Base-by-base conservation (phyloP, 768 basidiomycete species). In the Suillus lakei region DNA sequence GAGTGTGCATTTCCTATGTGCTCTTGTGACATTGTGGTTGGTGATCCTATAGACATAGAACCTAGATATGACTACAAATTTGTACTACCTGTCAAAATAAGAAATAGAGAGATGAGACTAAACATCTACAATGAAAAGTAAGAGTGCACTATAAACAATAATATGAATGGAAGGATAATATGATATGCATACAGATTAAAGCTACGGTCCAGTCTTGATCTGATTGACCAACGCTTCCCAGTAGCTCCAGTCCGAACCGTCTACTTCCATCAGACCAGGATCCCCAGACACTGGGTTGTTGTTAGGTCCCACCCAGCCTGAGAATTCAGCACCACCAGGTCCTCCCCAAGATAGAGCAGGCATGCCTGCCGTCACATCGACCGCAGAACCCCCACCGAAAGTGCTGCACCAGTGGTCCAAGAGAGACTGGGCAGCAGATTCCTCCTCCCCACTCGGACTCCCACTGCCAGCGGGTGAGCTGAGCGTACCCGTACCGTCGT, bases 391-490 rank as follows among this genome's bases (percentile, higher is more conserved):
- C 64, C 88, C 90, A 71, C 86, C 91, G 68, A 93, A 86, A n/a
- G 89, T 88, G 67, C 89, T 90, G 72, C 88, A 91, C 93, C 93
- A 95, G 67, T 93, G 90, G 74, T 95, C 92, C 55, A 95, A 80
- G 63, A 95, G 74, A 13, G 86, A 86, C 72, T 95, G 93, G 4
- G 92, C 92, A 8, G 89, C 81, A 30, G 85, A 87, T 72, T 93
- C 89, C 12, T 91, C 92, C 55, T 93, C 93, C 51, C 84, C 88
- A 60, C 74, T 75, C 2, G 90, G 92, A 72, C 91, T 92, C n/a
- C 85, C 86, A 28, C 89, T 85, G 21, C 84, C 87, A 1, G 86
- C 85, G 44, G 88, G 87, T 18, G 91, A 90, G 63, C 79, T 78
- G 2, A 80, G 79, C 67, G 86, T 78, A 38, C 76, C 73, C 68